A percentile compares a stretch with the other conserved stretches of the same genome.
These are phyloP conservation scores for Gaultheria prostrata DNA, from an alignment of 148 eudicot genomes.

Conservation along the genomic window DNA sequence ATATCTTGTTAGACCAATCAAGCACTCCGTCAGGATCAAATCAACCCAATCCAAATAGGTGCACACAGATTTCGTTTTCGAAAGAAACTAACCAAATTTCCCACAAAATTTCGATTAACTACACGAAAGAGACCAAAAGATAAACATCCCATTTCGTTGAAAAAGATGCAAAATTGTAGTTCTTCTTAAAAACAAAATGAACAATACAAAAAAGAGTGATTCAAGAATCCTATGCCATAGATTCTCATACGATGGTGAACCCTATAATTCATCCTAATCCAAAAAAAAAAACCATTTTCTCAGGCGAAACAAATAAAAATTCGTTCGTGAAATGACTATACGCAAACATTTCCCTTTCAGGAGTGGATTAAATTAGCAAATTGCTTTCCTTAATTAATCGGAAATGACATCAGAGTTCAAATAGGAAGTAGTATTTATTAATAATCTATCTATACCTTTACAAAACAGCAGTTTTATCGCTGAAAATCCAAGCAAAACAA, in stretches of 20 bases:
- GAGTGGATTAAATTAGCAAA: background rate
- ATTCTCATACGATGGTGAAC: background rate
- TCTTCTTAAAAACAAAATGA: background rate
- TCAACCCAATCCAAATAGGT: background rate
- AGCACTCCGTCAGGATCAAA: background rate
- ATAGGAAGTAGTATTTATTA: background rate
- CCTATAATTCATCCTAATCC: background rate
- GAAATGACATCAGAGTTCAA: conserved; percentile 1
- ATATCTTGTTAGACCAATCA: background rate
- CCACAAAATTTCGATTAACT: background rate
- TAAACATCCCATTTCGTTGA: background rate
- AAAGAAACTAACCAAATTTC: background rate
- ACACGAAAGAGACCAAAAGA: background rate
- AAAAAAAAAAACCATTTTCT: background rate
- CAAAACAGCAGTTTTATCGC: background rate
- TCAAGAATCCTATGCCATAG: background rate
- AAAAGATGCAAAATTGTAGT: background rate
- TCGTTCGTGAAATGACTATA: background rate
- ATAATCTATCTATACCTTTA: background rate
- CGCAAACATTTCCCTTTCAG: background rate
- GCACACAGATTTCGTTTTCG: background rate
- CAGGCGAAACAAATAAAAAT: background rate
- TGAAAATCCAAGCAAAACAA: background rate
- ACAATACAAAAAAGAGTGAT: background rate
- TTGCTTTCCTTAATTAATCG: background rate